Evolutionary conservation across 1,284 basidiomycete species (phyloP).

Genomic region (Cerioporus squamosus): DNA sequence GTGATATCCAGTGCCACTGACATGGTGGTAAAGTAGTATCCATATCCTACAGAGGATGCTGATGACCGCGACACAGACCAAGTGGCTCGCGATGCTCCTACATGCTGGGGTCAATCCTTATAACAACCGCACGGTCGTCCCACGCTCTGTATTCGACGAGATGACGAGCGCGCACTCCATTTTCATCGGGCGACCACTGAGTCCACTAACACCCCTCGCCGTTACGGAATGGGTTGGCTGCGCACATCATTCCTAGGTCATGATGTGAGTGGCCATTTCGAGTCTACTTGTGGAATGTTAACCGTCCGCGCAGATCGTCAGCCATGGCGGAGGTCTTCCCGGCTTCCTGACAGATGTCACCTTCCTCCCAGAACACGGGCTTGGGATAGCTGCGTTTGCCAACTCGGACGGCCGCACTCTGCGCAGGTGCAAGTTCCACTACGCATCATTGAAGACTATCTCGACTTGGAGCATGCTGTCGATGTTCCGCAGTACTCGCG

Average conservation of each 20-base stretch:
- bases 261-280: constrained; percentile 13
- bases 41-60: background rate
- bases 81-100: constrained; percentile 49
- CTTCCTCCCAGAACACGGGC: constrained; percentile 33
- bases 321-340: constrained; percentile 24
- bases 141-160: constrained; percentile 40
- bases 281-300: background rate
- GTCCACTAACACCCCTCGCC: constrained; percentile 15
- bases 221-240: constrained; percentile 34
- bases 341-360: constrained; percentile 44
- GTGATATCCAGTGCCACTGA: constrained; percentile 37
- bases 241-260: constrained; percentile 11
- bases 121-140: constrained; percentile 45
- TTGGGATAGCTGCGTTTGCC: constrained; percentile 45
- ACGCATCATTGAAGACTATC: constrained; percentile 16
- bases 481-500: background rate
- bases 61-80: constrained; percentile 32
- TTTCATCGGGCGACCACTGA: background rate
- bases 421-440: constrained; percentile 33
- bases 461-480: constrained; percentile 10
- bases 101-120: constrained; percentile 46
- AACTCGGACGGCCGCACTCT: constrained; percentile 40
- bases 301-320: constrained; percentile 22
- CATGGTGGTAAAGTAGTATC: constrained; percentile 32
- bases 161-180: constrained; percentile 40